A percentile compares a stretch with the other conserved stretches of the same genome.
phyloP scores from a whole-genome alignment of 1,284 basidiomycete species.

The Wallemia hederae region DNA sequence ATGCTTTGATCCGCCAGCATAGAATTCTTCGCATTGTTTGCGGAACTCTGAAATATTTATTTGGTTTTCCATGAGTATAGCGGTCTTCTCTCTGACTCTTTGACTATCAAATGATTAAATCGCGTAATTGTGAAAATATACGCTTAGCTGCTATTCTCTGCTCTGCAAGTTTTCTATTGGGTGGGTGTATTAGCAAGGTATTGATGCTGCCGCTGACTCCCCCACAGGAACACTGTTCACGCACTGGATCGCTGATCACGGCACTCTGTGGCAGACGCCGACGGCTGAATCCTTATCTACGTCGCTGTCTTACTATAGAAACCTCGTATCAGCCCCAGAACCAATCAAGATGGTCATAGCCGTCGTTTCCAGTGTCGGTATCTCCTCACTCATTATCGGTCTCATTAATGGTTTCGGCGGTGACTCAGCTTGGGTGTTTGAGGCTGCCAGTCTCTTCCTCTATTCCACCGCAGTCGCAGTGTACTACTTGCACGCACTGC shows the following conservation, averaged over 20 bases:
- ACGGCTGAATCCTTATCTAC: background rate
- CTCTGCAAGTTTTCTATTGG: background rate
- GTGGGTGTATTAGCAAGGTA: background rate
- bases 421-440: background rate
- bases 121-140: background rate
- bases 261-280: background rate
- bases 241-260: constrained; percentile 1
- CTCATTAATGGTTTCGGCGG: background rate
- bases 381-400: background rate
- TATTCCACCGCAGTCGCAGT: background rate
- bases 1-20: no score
- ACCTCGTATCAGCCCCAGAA: background rate
- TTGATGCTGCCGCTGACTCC: background rate
- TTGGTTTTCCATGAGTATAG: no score
- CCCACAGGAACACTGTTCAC: background rate
- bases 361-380: background rate
- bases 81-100: background rate
- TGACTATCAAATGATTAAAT: background rate
- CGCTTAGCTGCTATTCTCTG: background rate
- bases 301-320: background rate
- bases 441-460: background rate
- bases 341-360: background rate
- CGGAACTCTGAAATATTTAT: background rate
- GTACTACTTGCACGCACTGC: background rate
- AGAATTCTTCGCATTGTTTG: background rate